Evolutionary conservation across 140 eudicot genomes (phyloP).

Genomic region (Stevia rebaudiana): DNA sequence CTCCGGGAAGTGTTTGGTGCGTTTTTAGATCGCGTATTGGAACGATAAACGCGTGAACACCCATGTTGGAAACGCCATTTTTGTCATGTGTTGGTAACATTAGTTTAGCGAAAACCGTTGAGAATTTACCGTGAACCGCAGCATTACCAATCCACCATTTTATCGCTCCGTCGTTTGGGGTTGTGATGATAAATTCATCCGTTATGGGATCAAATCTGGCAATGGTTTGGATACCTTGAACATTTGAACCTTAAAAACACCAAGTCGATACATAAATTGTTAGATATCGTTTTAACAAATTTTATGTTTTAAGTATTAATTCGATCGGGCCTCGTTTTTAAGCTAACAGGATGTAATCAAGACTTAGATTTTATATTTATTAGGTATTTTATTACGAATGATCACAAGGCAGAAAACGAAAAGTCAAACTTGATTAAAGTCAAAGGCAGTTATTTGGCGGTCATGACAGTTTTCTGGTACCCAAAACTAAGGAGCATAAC

Average conservation of each 20-base stretch:
- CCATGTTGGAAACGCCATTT: slow-evolving; percentile 72
- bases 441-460: no score
- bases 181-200: slow-evolving; percentile 76
- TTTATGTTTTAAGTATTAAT: neutral
- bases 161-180: slow-evolving; percentile 86
- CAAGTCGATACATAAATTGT: neutral
- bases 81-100: slow-evolving; percentile 69
- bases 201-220: slow-evolving; percentile 74
- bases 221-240: slow-evolving; percentile 79
- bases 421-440: no score
- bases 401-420: no score
- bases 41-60: slow-evolving; percentile 92
- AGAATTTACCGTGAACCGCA: slow-evolving; percentile 96
- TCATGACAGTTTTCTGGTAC: no score
- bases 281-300: neutral
- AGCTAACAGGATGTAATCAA: neutral
- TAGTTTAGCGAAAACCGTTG: slow-evolving; percentile 83
- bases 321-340: neutral
- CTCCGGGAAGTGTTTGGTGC: slow-evolving; percentile 68
- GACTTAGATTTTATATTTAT: no score
- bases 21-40: slow-evolving; percentile 80
- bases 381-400: no score
- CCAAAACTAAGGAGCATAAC: no score
- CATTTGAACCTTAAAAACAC: slow-evolving; percentile 69
- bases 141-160: slow-evolving; percentile 99